Evolutionary conservation across 306 rosid species (phyloP).

Genomic region (Dryas octopetala): DNA sequence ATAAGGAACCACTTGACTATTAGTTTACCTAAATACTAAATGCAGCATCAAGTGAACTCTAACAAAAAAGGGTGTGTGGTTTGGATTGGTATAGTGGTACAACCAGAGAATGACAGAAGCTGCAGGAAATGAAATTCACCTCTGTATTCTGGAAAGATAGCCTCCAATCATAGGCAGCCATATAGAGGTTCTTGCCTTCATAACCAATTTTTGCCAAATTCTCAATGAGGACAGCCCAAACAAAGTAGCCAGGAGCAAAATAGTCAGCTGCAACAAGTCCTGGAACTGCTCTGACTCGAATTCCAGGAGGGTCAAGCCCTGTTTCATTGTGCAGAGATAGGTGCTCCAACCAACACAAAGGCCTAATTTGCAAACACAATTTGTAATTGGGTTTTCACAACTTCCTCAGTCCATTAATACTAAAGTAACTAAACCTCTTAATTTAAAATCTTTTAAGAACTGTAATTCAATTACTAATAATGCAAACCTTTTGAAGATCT

Average conservation of each 20-base stretch:
- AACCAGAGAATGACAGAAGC: background rate
- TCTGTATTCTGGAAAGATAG: conserved; percentile 81
- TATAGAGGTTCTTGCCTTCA: conserved; percentile 71
- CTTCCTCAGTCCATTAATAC: background rate
- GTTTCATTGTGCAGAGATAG: conserved; percentile 71
- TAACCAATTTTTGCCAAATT: conserved; percentile 82
- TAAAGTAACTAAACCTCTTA: background rate
- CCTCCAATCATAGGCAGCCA: conserved; percentile 87
- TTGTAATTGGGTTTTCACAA: conserved; percentile 6
- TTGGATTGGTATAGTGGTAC: background rate
- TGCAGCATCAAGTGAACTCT: background rate
- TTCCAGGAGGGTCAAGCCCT: conserved; percentile 82
- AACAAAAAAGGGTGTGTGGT: background rate
- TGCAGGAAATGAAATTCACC: conserved; percentile 35
- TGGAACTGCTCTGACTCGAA: conserved; percentile 70
- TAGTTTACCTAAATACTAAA: background rate
- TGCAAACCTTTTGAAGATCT: conserved; percentile 61
- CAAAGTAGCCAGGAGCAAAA: conserved; percentile 55
- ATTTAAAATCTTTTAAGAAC: background rate
- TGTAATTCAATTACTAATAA: background rate
- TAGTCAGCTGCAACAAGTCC: conserved; percentile 60
- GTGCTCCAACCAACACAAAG: conserved; percentile 83
- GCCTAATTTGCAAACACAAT: conserved; percentile 41
- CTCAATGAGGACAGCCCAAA: conserved; percentile 74
- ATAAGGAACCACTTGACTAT: background rate